Conservation (phyloP, 2,329 filamentous ascomycete species). For the Monilinia polystroma region DNA sequence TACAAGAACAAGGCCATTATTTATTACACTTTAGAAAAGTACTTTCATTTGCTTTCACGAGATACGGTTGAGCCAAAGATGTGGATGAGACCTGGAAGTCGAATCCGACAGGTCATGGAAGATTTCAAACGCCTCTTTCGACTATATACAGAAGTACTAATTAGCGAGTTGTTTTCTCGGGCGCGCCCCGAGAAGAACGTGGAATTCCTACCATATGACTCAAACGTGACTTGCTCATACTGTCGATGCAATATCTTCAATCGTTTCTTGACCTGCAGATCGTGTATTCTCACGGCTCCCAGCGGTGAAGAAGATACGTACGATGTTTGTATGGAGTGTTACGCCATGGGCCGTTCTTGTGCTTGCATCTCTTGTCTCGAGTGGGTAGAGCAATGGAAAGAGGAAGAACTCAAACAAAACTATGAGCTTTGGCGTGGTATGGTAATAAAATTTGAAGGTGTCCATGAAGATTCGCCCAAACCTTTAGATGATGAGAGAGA, state of each 20-base stretch:
- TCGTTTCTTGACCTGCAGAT: slow-evolving; percentile 86
- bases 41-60: slow-evolving; percentile 60
- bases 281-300: slow-evolving; percentile 68
- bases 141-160: slow-evolving; percentile 73
- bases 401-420: slow-evolving; percentile 71
- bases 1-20: slow-evolving; percentile 98
- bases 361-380: slow-evolving; percentile 78
- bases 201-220: slow-evolving; percentile 80
- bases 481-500: slow-evolving; percentile 69
- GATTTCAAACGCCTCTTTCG: slow-evolving; percentile 81
- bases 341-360: slow-evolving; percentile 94
- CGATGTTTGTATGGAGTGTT: slow-evolving; percentile 97
- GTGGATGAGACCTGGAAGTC: slow-evolving; percentile 37
- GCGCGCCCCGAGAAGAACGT: slow-evolving; percentile 62
- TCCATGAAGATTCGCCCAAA: slow-evolving; percentile 65
- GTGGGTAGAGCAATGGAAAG: slow-evolving; percentile 93
- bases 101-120: slow-evolving; percentile 68
- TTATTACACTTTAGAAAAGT: slow-evolving; percentile 82
- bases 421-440: slow-evolving; percentile 82
- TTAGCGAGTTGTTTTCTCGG: slow-evolving; percentile 81
- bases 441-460: slow-evolving; percentile 71
- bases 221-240: slow-evolving; percentile 92
- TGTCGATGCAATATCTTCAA: slow-evolving; percentile 98
- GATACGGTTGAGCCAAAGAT: slow-evolving; percentile 48
- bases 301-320: slow-evolving; percentile 81